Evolutionary conservation across 23 red algal species (phyloP).

Genomic region (Cyanidiococcus yangmingshanensis): DNA sequence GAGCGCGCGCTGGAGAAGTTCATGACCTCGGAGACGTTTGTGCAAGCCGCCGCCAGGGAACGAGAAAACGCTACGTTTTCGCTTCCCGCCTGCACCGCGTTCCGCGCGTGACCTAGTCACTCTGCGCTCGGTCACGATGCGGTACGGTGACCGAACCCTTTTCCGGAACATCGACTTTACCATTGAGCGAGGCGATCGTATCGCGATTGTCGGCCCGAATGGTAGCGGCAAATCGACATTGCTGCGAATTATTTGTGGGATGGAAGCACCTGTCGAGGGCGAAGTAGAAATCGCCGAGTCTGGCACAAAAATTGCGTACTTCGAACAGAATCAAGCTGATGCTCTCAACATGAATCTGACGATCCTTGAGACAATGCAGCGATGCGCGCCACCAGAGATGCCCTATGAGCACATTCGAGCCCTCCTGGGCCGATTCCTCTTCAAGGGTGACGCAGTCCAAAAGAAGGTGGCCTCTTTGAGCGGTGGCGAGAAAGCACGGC

Average conservation of each 20-base stretch:
- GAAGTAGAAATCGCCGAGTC: conserved; percentile 39
- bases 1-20: conserved; percentile 76
- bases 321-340: conserved; percentile 97
- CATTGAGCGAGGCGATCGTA: conserved; percentile 83
- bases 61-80: conserved; percentile 78
- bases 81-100: conserved; percentile 87
- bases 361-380: conserved; percentile 62
- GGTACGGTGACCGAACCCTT: conserved; percentile 44
- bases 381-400: conserved; percentile 45
- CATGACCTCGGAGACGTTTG: conserved; percentile 58
- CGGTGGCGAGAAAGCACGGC: conserved; percentile 90
- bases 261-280: conserved; percentile 59
- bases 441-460: conserved; percentile 86
- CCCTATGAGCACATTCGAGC: conserved; percentile 89
- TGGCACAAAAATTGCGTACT: conserved; percentile 64
- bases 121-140: conserved; percentile 59
- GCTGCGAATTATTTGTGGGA: conserved; percentile 59
- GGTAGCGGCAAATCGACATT: conserved; percentile 90
- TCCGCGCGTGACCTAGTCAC: conserved; percentile 70
- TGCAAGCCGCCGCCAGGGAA: conserved; percentile 61
- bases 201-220: conserved; percentile 86
- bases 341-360: conserved; percentile 74
- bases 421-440: conserved; percentile 88
- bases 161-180: conserved; percentile 77
- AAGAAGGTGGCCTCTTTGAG: conserved; percentile 79